Evolutionary conservation across 768 basidiomycete genomes (phyloP).

Genomic region (Agrocybe pediades): DNA sequence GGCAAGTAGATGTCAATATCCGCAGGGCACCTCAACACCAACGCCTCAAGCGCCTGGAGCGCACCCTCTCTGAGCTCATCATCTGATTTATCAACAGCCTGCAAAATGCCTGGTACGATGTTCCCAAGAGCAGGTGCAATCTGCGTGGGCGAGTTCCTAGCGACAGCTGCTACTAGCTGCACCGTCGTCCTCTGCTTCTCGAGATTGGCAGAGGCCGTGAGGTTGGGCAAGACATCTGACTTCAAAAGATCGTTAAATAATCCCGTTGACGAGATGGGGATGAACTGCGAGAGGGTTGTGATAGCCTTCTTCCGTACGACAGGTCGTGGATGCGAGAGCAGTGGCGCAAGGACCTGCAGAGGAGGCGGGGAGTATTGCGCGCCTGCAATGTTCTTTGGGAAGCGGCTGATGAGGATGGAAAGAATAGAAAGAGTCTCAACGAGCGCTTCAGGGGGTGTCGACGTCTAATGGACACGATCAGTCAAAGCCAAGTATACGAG

Average conservation of each 20-base stretch:
- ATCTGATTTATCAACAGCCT: constrained; percentile 71
- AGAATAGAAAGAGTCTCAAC: constrained; percentile 85
- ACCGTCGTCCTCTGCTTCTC: constrained; percentile 80
- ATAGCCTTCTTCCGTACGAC: constrained; percentile 95
- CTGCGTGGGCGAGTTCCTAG: constrained; percentile 70
- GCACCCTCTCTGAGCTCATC: constrained; percentile 83
- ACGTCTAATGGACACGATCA: constrained; percentile 39
- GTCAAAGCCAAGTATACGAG: not conserved
- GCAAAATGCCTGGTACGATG: constrained; percentile 72
- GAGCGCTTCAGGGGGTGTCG: constrained; percentile 77
- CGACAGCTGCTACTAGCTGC: constrained; percentile 78
- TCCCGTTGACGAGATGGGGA: constrained; percentile 67
- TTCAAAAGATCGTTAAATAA: constrained; percentile 65
- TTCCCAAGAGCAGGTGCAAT: constrained; percentile 61
- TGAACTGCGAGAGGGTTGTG: constrained; percentile 79
- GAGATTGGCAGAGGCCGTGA: constrained; percentile 49
- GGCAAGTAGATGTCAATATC: constrained; percentile 77
- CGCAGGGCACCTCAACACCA: constrained; percentile 81
- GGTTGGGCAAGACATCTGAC: constrained; percentile 60
- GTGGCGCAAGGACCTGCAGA: constrained; percentile 65
- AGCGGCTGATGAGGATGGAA: constrained; percentile 85
- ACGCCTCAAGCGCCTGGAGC: constrained; percentile 84
- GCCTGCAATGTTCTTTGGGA: constrained; percentile 67
- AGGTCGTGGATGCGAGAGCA: constrained; percentile 73
- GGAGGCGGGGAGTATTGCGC: constrained; percentile 58